These are phyloP conservation scores for Pleurotus djamor DNA, from an alignment of 768 basidiomycete species.

Conservation along the genomic window DNA sequence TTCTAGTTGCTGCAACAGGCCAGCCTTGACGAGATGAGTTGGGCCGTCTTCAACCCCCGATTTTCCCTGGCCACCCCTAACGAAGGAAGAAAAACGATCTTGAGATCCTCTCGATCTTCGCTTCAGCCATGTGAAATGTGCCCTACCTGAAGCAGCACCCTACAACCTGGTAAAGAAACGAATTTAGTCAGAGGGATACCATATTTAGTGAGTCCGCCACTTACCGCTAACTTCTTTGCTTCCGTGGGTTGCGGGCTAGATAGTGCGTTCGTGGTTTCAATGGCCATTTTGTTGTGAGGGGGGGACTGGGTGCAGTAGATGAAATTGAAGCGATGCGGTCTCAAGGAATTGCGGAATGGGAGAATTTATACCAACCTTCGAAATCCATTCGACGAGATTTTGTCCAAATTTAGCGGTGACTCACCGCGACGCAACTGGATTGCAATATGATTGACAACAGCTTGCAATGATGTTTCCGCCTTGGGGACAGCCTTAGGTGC, in stretches of 20 bases:
- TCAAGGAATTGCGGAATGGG: no score
- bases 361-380: no score
- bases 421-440: no score
- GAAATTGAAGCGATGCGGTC: no score
- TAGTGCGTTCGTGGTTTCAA: not conserved
- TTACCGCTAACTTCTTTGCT: not conserved
- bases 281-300: not conserved
- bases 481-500: no score
- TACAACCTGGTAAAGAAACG: not conserved
- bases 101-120: not conserved
- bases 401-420: no score
- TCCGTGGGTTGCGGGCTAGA: not conserved
- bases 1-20: conserved; percentile 56
- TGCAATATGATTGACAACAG: no score
- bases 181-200: not conserved
- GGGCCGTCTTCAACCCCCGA: conserved; percentile 68
- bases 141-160: conserved; percentile 4
- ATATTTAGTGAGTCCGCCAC: not conserved
- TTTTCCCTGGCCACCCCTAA: conserved; percentile 18
- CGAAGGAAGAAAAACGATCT: not conserved
- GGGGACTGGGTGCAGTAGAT: not conserved
- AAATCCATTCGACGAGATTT: no score
- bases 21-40: conserved; percentile 64
- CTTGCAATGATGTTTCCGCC: no score
- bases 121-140: not conserved